These are phyloP conservation scores for Salix caprea DNA, from an alignment of 345 rosid genomes.

Conservation along the genomic window DNA sequence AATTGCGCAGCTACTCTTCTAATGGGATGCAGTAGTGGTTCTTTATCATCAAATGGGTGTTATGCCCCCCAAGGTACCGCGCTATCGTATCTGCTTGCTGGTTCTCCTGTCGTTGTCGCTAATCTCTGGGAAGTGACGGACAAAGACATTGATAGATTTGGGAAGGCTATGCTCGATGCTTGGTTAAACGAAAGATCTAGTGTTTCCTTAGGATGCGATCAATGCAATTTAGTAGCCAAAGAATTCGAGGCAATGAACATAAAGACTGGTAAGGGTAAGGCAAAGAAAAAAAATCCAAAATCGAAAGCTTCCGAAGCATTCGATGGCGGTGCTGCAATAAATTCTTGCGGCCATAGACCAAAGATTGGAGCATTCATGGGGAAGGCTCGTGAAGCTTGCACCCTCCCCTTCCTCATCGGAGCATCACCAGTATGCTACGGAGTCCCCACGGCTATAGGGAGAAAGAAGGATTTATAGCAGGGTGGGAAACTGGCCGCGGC, in stretches of 20 bases:
- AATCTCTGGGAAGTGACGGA: conserved; percentile 97
- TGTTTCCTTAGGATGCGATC: conserved; percentile 29
- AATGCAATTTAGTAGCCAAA: conserved; percentile 42
- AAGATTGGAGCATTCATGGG: conserved; percentile 74
- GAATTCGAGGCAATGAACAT: conserved; percentile 51
- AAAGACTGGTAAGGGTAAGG: conserved; percentile 33
- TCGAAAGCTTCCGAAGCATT: conserved; percentile 31
- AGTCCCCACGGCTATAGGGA: conserved; percentile 74
- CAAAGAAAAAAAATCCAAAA: conserved; percentile 37
- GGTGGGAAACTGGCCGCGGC: not conserved
- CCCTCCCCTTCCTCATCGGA: conserved; percentile 65
- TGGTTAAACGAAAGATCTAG: conserved; percentile 70
- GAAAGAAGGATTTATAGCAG: conserved; percentile 35
- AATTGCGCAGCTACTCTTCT: conserved; percentile 75
- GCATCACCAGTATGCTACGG: conserved; percentile 97
- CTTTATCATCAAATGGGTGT: conserved; percentile 59
- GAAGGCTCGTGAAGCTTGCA: conserved; percentile 70
- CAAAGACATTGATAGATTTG: conserved; percentile 85
- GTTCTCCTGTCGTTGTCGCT: conserved; percentile 76
- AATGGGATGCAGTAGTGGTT: conserved; percentile 97
- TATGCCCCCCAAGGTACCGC: conserved; percentile 76
- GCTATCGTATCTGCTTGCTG: conserved; percentile 65
- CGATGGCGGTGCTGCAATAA: conserved; percentile 14
- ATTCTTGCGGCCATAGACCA: conserved; percentile 45
- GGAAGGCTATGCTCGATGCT: conserved; percentile 68